phyloP scores from a whole-genome alignment of 2,329 filamentous ascomycete species.

The Fusarium subtropicale region DNA sequence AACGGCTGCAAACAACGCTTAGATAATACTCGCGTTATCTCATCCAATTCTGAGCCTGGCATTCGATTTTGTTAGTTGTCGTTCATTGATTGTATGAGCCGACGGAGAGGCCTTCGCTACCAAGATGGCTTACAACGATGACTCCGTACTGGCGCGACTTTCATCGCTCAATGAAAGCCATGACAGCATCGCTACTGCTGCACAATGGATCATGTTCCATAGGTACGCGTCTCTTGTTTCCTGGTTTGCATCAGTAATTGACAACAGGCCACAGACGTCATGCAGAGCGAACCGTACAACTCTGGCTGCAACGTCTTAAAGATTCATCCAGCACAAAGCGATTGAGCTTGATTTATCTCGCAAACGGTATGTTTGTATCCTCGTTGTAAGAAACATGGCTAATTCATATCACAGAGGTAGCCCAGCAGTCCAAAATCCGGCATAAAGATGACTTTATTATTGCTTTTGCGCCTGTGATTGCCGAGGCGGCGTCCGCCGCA shows the following conservation, averaged over 20 bases:
- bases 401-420: conserved; percentile 75
- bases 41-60: conserved; percentile 6
- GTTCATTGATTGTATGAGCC: conserved; percentile 2
- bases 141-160: conserved; percentile 93
- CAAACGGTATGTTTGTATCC: conserved; percentile 76
- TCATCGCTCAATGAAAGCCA: conserved; percentile 97
- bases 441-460: conserved; percentile 92
- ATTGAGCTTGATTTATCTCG: conserved; percentile 91
- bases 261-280: conserved; percentile 72
- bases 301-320: conserved; percentile 91
- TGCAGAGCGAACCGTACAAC: conserved; percentile 88
- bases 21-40: conserved; percentile 34
- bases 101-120: conserved; percentile 1
- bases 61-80: background rate
- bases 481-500: conserved; percentile 88
- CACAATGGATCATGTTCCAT: conserved; percentile 99
- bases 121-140: conserved; percentile 92
- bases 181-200: conserved; percentile 94
- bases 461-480: conserved; percentile 91
- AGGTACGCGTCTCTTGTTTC: conserved; percentile 66
- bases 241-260: background rate
- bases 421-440: conserved; percentile 93
- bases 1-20: conserved; percentile 39
- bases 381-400: background rate
- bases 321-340: conserved; percentile 88